Conservation (phyloP, 805 yeast species). For the Torulaspora microellipsoides region DNA sequence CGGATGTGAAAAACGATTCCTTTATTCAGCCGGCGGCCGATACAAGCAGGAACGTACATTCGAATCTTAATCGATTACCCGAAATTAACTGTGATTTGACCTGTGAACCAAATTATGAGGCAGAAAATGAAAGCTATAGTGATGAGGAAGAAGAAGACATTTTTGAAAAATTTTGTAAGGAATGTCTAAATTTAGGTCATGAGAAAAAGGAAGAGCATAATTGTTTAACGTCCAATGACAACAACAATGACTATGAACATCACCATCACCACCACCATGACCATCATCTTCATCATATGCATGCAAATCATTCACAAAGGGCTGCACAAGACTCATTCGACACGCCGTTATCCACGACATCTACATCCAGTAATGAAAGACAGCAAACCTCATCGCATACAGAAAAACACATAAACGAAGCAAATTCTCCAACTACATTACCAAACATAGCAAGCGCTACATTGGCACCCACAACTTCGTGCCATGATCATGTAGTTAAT, state of each 20-base stretch:
- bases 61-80: conserved; percentile 9
- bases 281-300: neutral
- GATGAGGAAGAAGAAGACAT: conserved; percentile 19
- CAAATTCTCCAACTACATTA: too few relatives aligned
- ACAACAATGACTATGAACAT: conserved; percentile 17
- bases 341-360: conserved; percentile 9
- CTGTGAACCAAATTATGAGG: conserved; percentile 14
- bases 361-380: conserved; percentile 6
- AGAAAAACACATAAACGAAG: too few relatives aligned
- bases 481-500: conserved; percentile 23
- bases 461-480: neutral
- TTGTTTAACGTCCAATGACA: too few relatives aligned
- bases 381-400: too few relatives aligned
- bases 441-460: too few relatives aligned
- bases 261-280: conserved; percentile 11
- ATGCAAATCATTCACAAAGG: neutral
- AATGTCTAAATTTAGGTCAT: conserved; percentile 20
- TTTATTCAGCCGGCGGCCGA: conserved; percentile 1
- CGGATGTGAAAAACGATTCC: conserved; percentile 5
- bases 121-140: conserved; percentile 1
- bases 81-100: conserved; percentile 28
- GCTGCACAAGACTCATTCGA: conserved; percentile 3
- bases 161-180: conserved; percentile 34
- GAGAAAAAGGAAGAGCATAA: conserved; percentile 1
- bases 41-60: neutral